Evolutionary conservation across 805 yeast genomes (phyloP).

Genomic region (Kodamaea kaohsiungensis): DNA sequence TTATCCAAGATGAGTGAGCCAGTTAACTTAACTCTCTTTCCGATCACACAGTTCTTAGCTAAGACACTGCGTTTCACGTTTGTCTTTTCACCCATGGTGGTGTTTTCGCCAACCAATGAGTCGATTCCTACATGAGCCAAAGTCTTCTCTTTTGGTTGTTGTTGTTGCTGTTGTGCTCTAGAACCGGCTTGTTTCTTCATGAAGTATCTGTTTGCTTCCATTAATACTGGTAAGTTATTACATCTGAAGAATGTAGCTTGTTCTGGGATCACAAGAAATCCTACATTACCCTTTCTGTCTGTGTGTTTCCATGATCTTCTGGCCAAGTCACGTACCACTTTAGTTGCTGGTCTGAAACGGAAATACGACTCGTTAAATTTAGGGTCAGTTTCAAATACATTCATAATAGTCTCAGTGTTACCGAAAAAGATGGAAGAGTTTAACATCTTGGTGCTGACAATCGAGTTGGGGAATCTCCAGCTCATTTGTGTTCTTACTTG

Average conservation of each 20-base stretch:
- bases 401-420: conserved; percentile 44
- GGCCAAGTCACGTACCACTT: conserved; percentile 81
- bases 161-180: conserved; percentile 24
- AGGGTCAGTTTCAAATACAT: conserved; percentile 45
- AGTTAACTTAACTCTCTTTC: conserved; percentile 82
- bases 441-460: conserved; percentile 73
- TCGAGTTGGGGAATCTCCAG: conserved; percentile 83
- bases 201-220: conserved; percentile 85
- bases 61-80: conserved; percentile 84
- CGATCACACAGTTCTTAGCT: conserved; percentile 73
- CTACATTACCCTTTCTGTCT: conserved; percentile 56
- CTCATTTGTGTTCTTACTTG: conserved; percentile 81
- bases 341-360: conserved; percentile 53
- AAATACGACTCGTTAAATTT: conserved; percentile 40
- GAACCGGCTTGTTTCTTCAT: conserved; percentile 63
- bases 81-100: conserved; percentile 77
- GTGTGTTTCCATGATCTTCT: conserved; percentile 91
- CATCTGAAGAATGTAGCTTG: conserved; percentile 72
- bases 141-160: conserved; percentile 47
- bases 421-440: conserved; percentile 66
- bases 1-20: conserved; percentile 80
- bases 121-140: conserved; percentile 86
- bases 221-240: conserved; percentile 75
- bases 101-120: conserved; percentile 68
- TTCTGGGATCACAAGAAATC: conserved; percentile 68